Base-by-base conservation (phyloP, 2,329 filamentous ascomycete species). In the Xylaria multiplex region DNA sequence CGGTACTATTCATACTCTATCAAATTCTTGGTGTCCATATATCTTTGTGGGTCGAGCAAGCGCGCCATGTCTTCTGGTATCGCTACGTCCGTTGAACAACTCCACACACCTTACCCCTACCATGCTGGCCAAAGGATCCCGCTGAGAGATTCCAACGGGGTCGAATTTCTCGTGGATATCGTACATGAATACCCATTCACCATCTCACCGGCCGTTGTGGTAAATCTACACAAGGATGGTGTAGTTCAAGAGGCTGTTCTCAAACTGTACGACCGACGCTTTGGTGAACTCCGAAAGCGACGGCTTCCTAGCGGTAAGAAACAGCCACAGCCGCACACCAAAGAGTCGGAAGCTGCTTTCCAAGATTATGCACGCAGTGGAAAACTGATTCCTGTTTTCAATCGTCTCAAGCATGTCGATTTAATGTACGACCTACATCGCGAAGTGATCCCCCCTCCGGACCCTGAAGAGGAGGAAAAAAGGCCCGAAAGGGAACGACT, bases 201-300 rank as follows among this genome's bases (percentile, higher is more conserved):
- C 16, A 45, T 45, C 24, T 57, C 54, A 24, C 54, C 54, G 5
- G 40, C n/a, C 14, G 42, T 46, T 19, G 54, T 35, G 22, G 54
- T 57, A 24, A 45, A 57, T 13, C 16, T 57, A 2, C 40, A 46
- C 54, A 45, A 32, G 9, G 40, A 46, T 1, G 40, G 54, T 13
- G 54, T 1, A 30, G 14, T 19, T 32, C 40, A 32, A 6, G 54
- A 57, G 16, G 54, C 16, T 35, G 42, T 57, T 9, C 54, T 57
- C 24, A 57, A 57, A 46, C 40, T 57, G 22, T 57, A 46, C 14
- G 54, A 57, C 24, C 54, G 54, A 16, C 54, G 54, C 14, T 57
- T 57, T 22, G 24, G 54, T 8, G 42, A 46, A 6, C 22, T 32
- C 42, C 54, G 54, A 32, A 8, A 57, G 32, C 37, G 54, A 19